Evolutionary conservation across 768 basidiomycete species (phyloP).

Genomic region (Chalciporus piperatus): DNA sequence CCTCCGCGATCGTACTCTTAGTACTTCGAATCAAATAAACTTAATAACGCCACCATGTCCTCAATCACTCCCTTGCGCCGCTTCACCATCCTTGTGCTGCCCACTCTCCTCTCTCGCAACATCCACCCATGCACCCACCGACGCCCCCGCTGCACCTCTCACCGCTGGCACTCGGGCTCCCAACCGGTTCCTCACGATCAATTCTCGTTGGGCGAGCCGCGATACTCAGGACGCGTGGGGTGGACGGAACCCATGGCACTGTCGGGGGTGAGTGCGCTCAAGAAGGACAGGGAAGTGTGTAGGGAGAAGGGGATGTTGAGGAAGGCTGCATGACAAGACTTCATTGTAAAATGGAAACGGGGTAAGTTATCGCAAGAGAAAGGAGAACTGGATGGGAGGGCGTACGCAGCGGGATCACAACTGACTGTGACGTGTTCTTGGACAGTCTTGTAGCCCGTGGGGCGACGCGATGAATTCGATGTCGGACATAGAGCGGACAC

Average conservation of each 20-base stretch:
- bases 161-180: slow-evolving; percentile 81
- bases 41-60: slow-evolving; percentile 47
- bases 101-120: slow-evolving; percentile 34
- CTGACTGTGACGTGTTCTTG: too few relatives aligned
- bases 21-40: slow-evolving; percentile 60
- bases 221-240: slow-evolving; percentile 60
- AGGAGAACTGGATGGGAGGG: slow-evolving; percentile 4
- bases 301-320: slow-evolving; percentile 62
- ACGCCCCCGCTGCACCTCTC: slow-evolving; percentile 63
- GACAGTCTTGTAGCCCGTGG: too few relatives aligned
- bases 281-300: slow-evolving; percentile 62
- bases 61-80: slow-evolving; percentile 26
- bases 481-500: too few relatives aligned
- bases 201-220: slow-evolving; percentile 73
- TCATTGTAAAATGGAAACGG: slow-evolving; percentile 48
- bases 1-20: slow-evolving; percentile 61
- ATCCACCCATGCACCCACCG: slow-evolving; percentile 78
- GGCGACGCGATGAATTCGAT: too few relatives aligned
- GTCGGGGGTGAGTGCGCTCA: slow-evolving; percentile 48
- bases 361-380: not conserved
- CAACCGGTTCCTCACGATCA: slow-evolving; percentile 77
- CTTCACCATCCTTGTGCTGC: slow-evolving; percentile 35
- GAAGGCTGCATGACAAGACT: slow-evolving; percentile 77
- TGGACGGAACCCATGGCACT: slow-evolving; percentile 55
- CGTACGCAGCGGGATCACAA: slow-evolving; percentile 77